Percentiles rank a stretch among this genome's conserved stretches.
These are phyloP conservation scores for Schoenoplectus tabernaemontani DNA, from an alignment of 202 grass and related monocot species.

Conservation along the genomic window DNA sequence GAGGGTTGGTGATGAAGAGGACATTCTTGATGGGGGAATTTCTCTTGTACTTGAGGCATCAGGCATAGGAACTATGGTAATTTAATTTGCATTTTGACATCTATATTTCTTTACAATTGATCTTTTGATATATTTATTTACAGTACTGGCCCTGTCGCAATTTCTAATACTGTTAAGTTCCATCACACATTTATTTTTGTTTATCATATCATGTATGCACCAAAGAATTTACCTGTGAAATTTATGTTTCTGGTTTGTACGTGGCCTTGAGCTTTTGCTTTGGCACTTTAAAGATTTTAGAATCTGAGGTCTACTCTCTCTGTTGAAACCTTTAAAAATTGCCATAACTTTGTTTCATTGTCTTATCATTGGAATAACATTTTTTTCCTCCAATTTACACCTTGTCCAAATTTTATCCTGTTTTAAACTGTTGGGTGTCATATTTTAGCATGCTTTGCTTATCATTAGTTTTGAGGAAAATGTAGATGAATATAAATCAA, in stretches of 20 bases:
- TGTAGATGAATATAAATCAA: not conserved
- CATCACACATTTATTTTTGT: not conserved
- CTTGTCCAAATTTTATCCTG: not conserved
- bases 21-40: conserved; percentile 44
- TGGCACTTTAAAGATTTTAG: not conserved
- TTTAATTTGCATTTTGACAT: not conserved
- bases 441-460: not conserved
- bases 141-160: not conserved
- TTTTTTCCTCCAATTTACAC: not conserved
- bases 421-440: not conserved
- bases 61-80: conserved; percentile 49
- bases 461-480: not conserved
- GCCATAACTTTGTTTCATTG: not conserved
- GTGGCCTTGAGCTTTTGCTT: not conserved
- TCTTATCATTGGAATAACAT: not conserved
- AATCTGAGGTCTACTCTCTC: not conserved
- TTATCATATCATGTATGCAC: not conserved
- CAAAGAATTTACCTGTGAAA: not conserved
- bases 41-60: conserved; percentile 62
- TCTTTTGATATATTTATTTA: not conserved
- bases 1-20: not conserved
- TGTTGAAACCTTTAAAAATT: not conserved
- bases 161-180: not conserved
- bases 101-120: not conserved
- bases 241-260: not conserved